These are phyloP conservation scores for Gloeostereum incarnatum DNA, from an alignment of 768 basidiomycete species.

Conservation along the genomic window DNA sequence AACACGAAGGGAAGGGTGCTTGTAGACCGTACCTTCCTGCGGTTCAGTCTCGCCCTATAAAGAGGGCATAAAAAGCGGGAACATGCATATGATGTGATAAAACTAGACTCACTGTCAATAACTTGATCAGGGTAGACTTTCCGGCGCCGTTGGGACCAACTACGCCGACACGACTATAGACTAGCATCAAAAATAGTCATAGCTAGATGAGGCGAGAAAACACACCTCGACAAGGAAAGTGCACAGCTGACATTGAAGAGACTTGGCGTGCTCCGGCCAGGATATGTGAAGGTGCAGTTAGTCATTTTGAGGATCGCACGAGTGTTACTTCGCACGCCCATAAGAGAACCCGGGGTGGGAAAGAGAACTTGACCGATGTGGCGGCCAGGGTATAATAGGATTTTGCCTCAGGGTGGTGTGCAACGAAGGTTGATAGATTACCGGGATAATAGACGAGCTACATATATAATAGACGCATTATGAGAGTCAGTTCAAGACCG, in stretches of 20 bases:
- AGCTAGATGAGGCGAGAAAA: slow-evolving; percentile 13
- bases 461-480: slow-evolving; percentile 4
- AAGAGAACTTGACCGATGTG: slow-evolving; percentile 88
- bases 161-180: slow-evolving; percentile 76
- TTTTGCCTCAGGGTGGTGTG: slow-evolving; percentile 84
- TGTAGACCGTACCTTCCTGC: slow-evolving; percentile 87
- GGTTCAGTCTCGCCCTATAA: slow-evolving; percentile 81
- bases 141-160: slow-evolving; percentile 93
- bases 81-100: slow-evolving; percentile 4
- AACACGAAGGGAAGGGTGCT: slow-evolving; percentile 88
- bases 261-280: slow-evolving; percentile 72
- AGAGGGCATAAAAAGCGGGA: slow-evolving; percentile 7
- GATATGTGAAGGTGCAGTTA: slow-evolving; percentile 91
- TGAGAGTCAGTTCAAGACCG: slow-evolving; percentile 9
- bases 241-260: slow-evolving; percentile 86
- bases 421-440: slow-evolving; percentile 86
- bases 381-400: slow-evolving; percentile 96
- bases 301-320: slow-evolving; percentile 91
- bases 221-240: slow-evolving; percentile 82
- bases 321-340: slow-evolving; percentile 95
- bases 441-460: slow-evolving; percentile 91
- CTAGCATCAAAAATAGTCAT: slow-evolving; percentile 10
- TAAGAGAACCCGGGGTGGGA: slow-evolving; percentile 91
- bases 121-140: slow-evolving; percentile 92
- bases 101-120: slow-evolving; percentile 58